Conservation (phyloP, 805 yeast genomes). For the Teunomyces aglyptinius region DNA sequence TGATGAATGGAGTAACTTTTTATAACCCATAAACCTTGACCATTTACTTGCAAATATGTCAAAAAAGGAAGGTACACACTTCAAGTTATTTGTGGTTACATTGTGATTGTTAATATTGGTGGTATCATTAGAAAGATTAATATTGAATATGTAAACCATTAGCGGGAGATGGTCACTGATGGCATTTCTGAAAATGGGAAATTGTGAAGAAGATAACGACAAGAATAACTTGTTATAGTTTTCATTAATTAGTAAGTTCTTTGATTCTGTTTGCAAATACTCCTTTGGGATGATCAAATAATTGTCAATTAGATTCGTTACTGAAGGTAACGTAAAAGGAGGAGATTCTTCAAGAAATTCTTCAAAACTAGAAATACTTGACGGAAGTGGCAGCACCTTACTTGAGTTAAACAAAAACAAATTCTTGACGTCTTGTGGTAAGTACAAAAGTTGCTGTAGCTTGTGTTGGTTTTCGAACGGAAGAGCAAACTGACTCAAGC, state of each 20-base stretch:
- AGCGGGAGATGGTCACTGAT: constrained; percentile 29
- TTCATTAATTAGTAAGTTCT: constrained; percentile 8
- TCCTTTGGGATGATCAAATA: constrained; percentile 37
- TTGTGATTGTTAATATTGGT: constrained; percentile 15
- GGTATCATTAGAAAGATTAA: constrained; percentile 6
- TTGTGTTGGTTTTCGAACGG: neutral
- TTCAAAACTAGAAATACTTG: neutral
- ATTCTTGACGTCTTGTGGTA: constrained; percentile 35
- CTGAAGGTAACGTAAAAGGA: constrained; percentile 40
- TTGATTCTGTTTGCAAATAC: constrained; percentile 7
- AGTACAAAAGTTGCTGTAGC: neutral
- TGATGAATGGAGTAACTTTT: constrained; percentile 37
- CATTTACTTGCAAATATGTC: constrained; percentile 43
- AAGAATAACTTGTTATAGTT: constrained; percentile 12
- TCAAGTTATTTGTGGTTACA: neutral
- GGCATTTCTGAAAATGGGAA: constrained; percentile 28
- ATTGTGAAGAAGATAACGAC: constrained; percentile 8
- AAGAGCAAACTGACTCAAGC: neutral
- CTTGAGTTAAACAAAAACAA: constrained; percentile 40
- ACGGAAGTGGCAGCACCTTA: neutral
- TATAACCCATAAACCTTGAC: constrained; percentile 30
- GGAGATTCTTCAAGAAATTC: constrained; percentile 23
- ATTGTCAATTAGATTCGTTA: constrained; percentile 35
- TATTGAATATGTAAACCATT: constrained; percentile 35
- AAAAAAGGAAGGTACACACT: constrained; percentile 25